Evolutionary conservation across 164 flowering plant species (phyloP).

Genomic region (Magnolia changhungtana): DNA sequence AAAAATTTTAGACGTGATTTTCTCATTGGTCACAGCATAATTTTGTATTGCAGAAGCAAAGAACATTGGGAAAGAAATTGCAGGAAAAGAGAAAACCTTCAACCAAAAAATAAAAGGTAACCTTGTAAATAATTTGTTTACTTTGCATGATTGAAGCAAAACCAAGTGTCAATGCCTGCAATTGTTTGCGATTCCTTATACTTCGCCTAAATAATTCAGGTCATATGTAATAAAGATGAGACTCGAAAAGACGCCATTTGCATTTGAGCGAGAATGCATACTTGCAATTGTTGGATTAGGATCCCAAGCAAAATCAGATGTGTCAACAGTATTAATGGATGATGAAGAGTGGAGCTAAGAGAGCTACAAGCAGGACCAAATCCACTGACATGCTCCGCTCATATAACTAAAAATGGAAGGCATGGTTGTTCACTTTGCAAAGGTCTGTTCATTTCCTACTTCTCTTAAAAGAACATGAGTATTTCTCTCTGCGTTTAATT

Average conservation of each 20-base stretch:
- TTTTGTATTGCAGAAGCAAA: constrained; percentile 31
- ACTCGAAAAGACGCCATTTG: constrained; percentile 29
- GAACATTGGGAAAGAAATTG: constrained; percentile 33
- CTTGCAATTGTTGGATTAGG: constrained; percentile 48
- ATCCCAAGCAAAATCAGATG: constrained; percentile 32
- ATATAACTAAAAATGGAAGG: constrained; percentile 41
- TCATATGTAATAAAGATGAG: constrained; percentile 21
- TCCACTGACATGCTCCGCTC: constrained; percentile 61
- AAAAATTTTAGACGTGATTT: not conserved
- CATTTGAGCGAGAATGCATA: constrained; percentile 48
- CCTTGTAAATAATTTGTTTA: not conserved
- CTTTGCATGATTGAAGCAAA: constrained; percentile 7
- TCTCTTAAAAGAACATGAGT: not conserved
- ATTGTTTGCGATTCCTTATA: not conserved
- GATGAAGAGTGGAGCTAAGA: constrained; percentile 91
- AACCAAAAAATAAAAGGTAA: constrained; percentile 50
- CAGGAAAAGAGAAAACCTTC: constrained; percentile 49
- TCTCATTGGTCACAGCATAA: not conserved
- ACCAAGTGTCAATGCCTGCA: not conserved
- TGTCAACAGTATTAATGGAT: constrained; percentile 45
- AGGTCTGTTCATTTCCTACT: constrained; percentile 39
- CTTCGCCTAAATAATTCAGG: constrained; percentile 31
- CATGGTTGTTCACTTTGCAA: constrained; percentile 83
- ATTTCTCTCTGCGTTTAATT: not conserved
- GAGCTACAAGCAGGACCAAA: constrained; percentile 69